A percentile compares a stretch with the other conserved stretches of the same genome.
These are phyloP conservation scores for Podospora comata DNA, from an alignment of 495 filamentous ascomycete species.

Conservation along the genomic window DNA sequence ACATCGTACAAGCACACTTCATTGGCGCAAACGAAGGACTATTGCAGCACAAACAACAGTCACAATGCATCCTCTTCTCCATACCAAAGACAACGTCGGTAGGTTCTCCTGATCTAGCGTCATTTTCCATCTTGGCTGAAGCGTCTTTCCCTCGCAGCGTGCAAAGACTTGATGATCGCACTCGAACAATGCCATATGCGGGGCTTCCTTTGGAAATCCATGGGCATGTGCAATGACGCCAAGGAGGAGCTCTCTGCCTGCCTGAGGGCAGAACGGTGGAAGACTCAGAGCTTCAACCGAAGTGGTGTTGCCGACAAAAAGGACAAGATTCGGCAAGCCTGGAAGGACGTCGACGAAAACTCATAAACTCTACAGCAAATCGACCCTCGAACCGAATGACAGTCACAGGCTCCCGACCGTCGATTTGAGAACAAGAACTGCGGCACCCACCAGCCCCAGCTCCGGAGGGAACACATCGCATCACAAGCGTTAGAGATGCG, in stretches of 20 bases:
- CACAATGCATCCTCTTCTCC: conserved; percentile 94
- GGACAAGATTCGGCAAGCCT: conserved; percentile 64
- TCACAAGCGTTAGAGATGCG: neutral
- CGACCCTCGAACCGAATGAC: neutral
- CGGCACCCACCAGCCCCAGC: no score
- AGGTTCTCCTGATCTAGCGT: conserved; percentile 22
- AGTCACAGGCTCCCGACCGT: neutral
- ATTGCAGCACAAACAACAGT: neutral
- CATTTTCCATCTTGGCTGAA: conserved; percentile 4
- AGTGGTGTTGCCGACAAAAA: conserved; percentile 66
- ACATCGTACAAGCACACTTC: neutral
- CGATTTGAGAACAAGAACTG: neutral
- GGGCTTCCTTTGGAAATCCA: conserved; percentile 83
- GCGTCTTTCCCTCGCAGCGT: conserved; percentile 53
- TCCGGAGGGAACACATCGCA: neutral
- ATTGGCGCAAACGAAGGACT: neutral
- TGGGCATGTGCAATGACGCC: conserved; percentile 84
- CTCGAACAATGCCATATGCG: conserved; percentile 94
- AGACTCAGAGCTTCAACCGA: conserved; percentile 73
- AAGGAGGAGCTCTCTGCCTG: conserved; percentile 81
- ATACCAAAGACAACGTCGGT: conserved; percentile 88
- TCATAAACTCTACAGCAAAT: conserved; percentile 39
- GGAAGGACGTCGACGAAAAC: conserved; percentile 81
- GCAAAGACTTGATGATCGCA: conserved; percentile 86
- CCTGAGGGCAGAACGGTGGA: conserved; percentile 70